Base-by-base conservation (phyloP, 2,329 filamentous ascomycete genomes). In the Nigrograna mackinnonii region DNA sequence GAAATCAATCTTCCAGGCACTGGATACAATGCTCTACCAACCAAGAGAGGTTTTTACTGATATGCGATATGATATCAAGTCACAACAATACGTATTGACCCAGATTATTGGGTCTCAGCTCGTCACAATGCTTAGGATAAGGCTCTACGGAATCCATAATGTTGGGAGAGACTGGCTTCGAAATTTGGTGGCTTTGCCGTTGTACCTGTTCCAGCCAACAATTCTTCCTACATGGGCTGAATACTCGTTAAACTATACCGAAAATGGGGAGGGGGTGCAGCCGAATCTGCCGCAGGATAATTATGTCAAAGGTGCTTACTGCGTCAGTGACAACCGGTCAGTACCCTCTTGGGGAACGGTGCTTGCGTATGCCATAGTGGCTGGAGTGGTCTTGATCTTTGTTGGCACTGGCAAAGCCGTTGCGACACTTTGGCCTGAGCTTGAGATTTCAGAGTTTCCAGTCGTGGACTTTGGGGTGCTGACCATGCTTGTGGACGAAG, bases 161-260 rank as follows among this genome's bases (percentile, higher is more conserved):
- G 35, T 45, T n/a, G 48, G 37, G 9, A 28, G 26, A 37, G 44
- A 49, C 22, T 55, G 44, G 46, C 21, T 55, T n/a, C 24, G 40
- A 22, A 55, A 55, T 22, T 12, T 49, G 2, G 16, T 55, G 1
- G 37, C 39, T 5, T 16, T 52, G 28, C 49, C 52, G 1, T 35
- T 55, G 4, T 52, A 49, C 24, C 12, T 52, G 5, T 54, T 52
- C 26, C 51, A 52, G 32, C 39, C 47, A 4, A 54, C 51, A 2
- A 26, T 39, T 3, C 9, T 48, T 13, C 35, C 35, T 16, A 34
- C 32, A 7, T 34, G 7, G 7, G 4, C 19, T 6, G 32, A 46
- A 24, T n/a, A n/a, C n/a, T n/a, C n/a, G n/a, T 19, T 32, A 4
- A 14, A 36, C 5, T 5, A 16, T 18, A 20, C 18, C 6, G 41